Percentiles rank a stretch among this genome's conserved stretches.
Conservation (phyloP, 73 alveolate genomes). For the Blepharisma japonicum region DNA sequence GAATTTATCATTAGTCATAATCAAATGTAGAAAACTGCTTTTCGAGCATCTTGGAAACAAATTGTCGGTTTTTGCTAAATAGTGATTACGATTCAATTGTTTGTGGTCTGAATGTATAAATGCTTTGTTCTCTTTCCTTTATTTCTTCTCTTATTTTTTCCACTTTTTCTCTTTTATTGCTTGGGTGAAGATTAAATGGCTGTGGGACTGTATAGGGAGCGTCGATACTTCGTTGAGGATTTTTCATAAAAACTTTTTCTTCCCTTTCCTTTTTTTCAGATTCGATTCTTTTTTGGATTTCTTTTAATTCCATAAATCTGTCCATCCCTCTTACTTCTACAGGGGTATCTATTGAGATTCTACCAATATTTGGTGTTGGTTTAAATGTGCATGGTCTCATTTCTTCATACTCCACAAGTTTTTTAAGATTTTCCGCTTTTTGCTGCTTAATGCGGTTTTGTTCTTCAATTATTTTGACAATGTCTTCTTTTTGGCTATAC, state of each 20-base stretch:
- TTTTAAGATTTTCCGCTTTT: background rate
- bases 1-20: background rate
- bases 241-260: constrained; percentile 21
- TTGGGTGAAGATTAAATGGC: constrained; percentile 23
- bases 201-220: background rate
- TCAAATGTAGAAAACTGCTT: constrained; percentile 9
- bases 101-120: constrained; percentile 1
- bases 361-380: background rate
- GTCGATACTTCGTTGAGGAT: background rate
- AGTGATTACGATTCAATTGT: background rate
- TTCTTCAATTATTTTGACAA: background rate
- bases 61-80: constrained; percentile 18
- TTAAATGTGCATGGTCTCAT: constrained; percentile 17
- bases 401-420: background rate
- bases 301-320: constrained; percentile 16
- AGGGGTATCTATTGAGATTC: background rate
- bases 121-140: background rate
- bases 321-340: constrained; percentile 24
- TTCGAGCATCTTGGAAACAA: constrained; percentile 17
- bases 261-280: constrained; percentile 4
- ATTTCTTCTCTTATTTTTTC: constrained; percentile 5
- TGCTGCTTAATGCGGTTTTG: background rate
- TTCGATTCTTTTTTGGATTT: background rate
- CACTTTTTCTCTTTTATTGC: background rate
- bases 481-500: constrained; percentile 2